Percentiles rank a stretch among this genome's conserved stretches.
Conservation (phyloP, 345 rosid species). For the Gossypium herbaceum region DNA sequence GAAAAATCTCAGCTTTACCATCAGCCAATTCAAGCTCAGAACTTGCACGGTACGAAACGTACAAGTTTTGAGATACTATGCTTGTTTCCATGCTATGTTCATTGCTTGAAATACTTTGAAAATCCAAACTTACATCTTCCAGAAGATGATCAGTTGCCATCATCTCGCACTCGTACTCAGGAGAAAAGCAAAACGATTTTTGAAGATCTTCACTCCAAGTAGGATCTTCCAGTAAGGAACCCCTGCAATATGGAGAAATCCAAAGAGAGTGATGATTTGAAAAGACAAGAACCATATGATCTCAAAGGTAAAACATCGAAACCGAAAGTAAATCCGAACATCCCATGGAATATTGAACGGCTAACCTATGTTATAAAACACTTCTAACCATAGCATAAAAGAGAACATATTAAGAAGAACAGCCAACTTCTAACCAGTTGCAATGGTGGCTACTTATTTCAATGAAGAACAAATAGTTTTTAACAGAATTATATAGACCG, state of each 20-base stretch:
- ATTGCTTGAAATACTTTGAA: slow-evolving; percentile 24
- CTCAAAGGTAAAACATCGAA: neutral
- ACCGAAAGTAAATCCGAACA: slow-evolving; percentile 8
- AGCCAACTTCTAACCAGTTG: neutral
- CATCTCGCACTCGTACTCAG: slow-evolving; percentile 25
- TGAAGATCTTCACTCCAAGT: slow-evolving; percentile 30
- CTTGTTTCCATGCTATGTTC: slow-evolving; percentile 23
- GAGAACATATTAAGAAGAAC: too few species aligned
- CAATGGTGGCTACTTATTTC: slow-evolving; percentile 12
- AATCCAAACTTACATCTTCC: slow-evolving; percentile 23
- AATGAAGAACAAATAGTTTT: slow-evolving; percentile 11
- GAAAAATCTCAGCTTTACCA: slow-evolving; percentile 28
- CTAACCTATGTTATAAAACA: slow-evolving; percentile 9
- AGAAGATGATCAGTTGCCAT: slow-evolving; percentile 15
- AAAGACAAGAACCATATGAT: neutral
- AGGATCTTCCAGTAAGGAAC: slow-evolving; percentile 40
- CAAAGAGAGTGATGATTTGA: slow-evolving; percentile 8
- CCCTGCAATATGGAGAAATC: slow-evolving; percentile 33
- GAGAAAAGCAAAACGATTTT: slow-evolving; percentile 23
- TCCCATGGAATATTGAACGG: slow-evolving; percentile 29
- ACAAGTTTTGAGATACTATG: slow-evolving; percentile 25
- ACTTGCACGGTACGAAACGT: slow-evolving; percentile 1
- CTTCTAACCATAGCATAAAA: neutral
- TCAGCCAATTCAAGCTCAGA: slow-evolving; percentile 8
- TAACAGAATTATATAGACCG: neutral